These are phyloP conservation scores for Clathrus columnatus DNA, from an alignment of 768 basidiomycete genomes.

Conservation along the genomic window DNA sequence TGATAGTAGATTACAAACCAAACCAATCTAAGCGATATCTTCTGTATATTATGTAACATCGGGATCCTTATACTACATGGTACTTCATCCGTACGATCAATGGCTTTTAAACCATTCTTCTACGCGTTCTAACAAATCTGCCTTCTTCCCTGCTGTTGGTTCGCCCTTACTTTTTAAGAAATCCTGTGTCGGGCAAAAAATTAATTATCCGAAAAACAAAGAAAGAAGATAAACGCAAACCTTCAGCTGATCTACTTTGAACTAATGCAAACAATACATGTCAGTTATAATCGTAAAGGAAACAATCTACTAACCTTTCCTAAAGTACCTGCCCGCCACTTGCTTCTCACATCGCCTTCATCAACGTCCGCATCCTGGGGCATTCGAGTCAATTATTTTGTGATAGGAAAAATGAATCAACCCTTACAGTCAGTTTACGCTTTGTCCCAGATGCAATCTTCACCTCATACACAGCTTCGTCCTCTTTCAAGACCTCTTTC, in stretches of 20 bases:
- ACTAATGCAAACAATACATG: constrained; percentile 29
- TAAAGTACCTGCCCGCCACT: constrained; percentile 49
- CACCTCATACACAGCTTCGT: constrained; percentile 53
- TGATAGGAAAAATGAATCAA: background rate
- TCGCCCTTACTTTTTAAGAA: constrained; percentile 62
- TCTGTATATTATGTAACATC: too few species aligned
- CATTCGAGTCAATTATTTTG: background rate
- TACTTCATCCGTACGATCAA: constrained; percentile 2
- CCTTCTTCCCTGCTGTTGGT: constrained; percentile 59
- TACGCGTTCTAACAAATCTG: constrained; percentile 59
- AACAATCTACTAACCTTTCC: constrained; percentile 45
- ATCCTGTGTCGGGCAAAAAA: constrained; percentile 36
- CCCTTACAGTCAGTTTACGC: constrained; percentile 38
- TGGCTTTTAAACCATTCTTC: constrained; percentile 48
- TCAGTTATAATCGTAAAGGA: background rate
- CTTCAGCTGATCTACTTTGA: constrained; percentile 74
- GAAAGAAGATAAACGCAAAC: constrained; percentile 28
- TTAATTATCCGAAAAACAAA: constrained; percentile 10
- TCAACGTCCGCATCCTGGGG: constrained; percentile 52
- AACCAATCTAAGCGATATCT: constrained; percentile 4
- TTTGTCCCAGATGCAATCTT: constrained; percentile 34
- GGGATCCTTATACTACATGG: too few species aligned
- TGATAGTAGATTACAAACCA: constrained; percentile 1
- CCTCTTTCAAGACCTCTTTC: constrained; percentile 54
- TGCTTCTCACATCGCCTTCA: constrained; percentile 66